Conservation (phyloP, 495 filamentous ascomycete species). For the Pyrenopolyporus hunteri region DNA sequence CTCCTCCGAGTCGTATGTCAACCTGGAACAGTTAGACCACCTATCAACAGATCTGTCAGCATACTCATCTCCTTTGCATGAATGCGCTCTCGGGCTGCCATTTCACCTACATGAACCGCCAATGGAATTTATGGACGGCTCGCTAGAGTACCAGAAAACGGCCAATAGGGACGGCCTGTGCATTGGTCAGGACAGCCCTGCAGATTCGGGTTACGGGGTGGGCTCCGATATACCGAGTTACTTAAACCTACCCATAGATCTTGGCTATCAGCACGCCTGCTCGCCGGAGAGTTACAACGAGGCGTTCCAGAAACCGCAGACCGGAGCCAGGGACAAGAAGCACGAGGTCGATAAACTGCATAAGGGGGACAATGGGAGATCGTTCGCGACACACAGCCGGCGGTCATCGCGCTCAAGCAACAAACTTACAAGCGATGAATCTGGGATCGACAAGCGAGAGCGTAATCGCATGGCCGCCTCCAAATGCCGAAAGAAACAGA, state of each 20-base stretch:
- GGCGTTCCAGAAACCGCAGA: neutral
- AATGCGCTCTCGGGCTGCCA: neutral
- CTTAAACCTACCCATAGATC: neutral
- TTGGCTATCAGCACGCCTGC: neutral
- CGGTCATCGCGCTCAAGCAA: conserved; percentile 27
- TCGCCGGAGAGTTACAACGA: neutral
- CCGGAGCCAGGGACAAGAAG: neutral
- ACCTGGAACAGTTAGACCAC: conserved; percentile 10
- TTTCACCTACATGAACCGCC: neutral
- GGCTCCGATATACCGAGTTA: conserved; percentile 8
- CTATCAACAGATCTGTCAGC: neutral
- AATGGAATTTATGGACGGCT: conserved; percentile 13
- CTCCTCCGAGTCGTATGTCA: conserved; percentile 3
- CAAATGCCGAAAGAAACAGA: conserved; percentile 41
- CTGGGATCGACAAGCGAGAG: conserved; percentile 27
- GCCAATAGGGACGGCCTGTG: neutral
- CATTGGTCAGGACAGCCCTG: neutral
- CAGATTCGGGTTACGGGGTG: neutral
- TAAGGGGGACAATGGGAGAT: neutral
- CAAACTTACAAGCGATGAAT: conserved; percentile 30
- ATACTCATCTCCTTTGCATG: conserved; percentile 1
- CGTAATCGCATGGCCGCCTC: conserved; percentile 36
- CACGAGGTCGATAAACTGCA: neutral
- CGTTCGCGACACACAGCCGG: neutral
- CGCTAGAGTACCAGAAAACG: conserved; percentile 1